Percentiles rank a stretch among this genome's conserved stretches.
Conservation (phyloP, 768 basidiomycete species). For the Sporobolomyces phaffii region DNA sequence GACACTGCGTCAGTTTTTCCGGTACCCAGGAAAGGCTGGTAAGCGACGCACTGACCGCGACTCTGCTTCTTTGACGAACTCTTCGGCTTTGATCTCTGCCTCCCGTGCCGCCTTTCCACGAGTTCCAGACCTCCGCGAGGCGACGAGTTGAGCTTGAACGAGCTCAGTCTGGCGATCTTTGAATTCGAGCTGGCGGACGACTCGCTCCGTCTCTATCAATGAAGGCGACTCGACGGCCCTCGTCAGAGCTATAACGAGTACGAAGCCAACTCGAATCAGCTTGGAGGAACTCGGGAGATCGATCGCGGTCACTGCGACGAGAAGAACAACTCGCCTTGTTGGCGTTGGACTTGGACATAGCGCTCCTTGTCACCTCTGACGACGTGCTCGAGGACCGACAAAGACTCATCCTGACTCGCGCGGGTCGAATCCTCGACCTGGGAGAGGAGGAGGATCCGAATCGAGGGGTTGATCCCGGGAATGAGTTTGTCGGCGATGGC, state of each 20-base stretch:
- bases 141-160: conserved; percentile 51
- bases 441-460: conserved; percentile 52
- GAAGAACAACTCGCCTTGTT: conserved; percentile 35
- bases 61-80: conserved; percentile 10
- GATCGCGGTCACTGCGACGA: too few relatives aligned
- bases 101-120: conserved; percentile 52
- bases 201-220: conserved; percentile 23
- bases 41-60: conserved; percentile 1
- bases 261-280: neutral
- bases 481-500: conserved; percentile 52
- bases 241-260: conserved; percentile 38
- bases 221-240: conserved; percentile 40
- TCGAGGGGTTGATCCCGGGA: conserved; percentile 51
- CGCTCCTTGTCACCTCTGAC: conserved; percentile 51
- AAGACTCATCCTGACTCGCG: conserved; percentile 36
- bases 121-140: conserved; percentile 55
- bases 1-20: neutral
- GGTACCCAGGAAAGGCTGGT: neutral
- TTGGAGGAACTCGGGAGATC: too few relatives aligned
- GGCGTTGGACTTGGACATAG: conserved; percentile 44
- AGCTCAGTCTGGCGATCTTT: conserved; percentile 40
- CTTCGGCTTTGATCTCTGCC: conserved; percentile 28
- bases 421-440: conserved; percentile 47
- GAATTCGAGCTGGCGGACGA: conserved; percentile 33
- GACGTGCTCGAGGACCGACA: conserved; percentile 50